Evolutionary conservation across 2,329 filamentous ascomycete species (phyloP), one percentile per base, ranked within the genome.

Genomic region (Aspergillus japonicus): DNA sequence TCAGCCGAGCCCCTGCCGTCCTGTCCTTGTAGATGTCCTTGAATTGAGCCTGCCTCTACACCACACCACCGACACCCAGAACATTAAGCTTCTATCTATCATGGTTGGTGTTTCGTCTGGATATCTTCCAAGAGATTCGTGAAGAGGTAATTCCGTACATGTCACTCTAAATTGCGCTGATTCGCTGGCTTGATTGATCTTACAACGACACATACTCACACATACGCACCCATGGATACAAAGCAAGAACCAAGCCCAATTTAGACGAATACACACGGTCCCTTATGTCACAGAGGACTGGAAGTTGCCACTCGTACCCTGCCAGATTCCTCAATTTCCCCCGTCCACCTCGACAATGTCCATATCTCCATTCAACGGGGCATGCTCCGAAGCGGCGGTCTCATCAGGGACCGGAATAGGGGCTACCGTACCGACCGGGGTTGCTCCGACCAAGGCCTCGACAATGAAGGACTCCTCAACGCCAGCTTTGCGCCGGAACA

Each of bases 391-490:
- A 42, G 58, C 57, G 19, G 51, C 53, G 16, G 39, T 51, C 50
- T 61, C 60, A 21, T 63, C 62, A 14, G 54, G 59, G 48, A 50
- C 55, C 31, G 56, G 54, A 31, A 61, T 59, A 44, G 61, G 74
- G 44, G 73, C 71, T 33, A 68, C 66, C 5, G 77, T 79, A 5
- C 77, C 77, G 31, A 78, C 66, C 1, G 77, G 77, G 19, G 73
- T 76, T 11, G 83, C 80, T 60, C 78, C 77, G 3, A 82, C 77
- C 54, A 84, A 80, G 19, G 80, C 80, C 66, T 87, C 86, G 11
- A 80, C 79, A 19, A 87, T 83, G 61, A 86, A 83, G 0, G 89
- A 85, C 77, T 97, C 92, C 78, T 98, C 93, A 14, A 98, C 91
- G 2, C 90, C 91, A 14, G 86, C 85, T 76, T 92, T 89, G 48